Percentiles rank a stretch among this genome's conserved stretches.
These are phyloP conservation scores for Leishmania major DNA, from an alignment of 208 protist species.

Conservation along the genomic window DNA sequence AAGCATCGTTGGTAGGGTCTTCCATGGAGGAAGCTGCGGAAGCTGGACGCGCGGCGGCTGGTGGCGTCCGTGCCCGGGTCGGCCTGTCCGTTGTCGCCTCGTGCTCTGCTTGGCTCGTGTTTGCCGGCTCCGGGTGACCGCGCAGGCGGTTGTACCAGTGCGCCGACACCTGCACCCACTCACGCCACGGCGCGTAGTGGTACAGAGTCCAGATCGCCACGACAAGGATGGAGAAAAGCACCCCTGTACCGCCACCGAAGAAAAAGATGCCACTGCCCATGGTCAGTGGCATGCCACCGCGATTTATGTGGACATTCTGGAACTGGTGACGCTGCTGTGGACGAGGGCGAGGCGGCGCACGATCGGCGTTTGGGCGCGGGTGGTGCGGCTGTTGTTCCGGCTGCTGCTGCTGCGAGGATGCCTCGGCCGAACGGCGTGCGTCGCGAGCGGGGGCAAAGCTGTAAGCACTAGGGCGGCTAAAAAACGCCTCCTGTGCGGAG, in stretches of 20 bases:
- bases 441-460: conserved; percentile 22
- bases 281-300: conserved; percentile 38
- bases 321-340: conserved; percentile 15
- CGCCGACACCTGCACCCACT: conserved; percentile 15
- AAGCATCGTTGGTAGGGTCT: not conserved
- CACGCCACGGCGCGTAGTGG: conserved; percentile 54
- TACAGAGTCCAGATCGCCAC: conserved; percentile 50
- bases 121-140: conserved; percentile 8
- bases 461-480: conserved; percentile 29
- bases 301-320: conserved; percentile 23
- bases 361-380: conserved; percentile 44
- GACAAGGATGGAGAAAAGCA: conserved; percentile 37
- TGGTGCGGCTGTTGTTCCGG: conserved; percentile 26
- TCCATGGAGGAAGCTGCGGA: not conserved
- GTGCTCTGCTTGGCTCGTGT: not conserved
- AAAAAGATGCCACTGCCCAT: conserved; percentile 58
- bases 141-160: conserved; percentile 16
- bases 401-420: conserved; percentile 2
- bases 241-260: conserved; percentile 37
- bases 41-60: not conserved
- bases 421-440: not conserved
- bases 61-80: conserved; percentile 1
- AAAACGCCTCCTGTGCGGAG: conserved; percentile 20
- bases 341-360: conserved; percentile 53
- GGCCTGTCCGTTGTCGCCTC: conserved; percentile 9